Evolutionary conservation across 805 yeast species (phyloP).

Genomic region (Starmerella asiatica): DNA sequence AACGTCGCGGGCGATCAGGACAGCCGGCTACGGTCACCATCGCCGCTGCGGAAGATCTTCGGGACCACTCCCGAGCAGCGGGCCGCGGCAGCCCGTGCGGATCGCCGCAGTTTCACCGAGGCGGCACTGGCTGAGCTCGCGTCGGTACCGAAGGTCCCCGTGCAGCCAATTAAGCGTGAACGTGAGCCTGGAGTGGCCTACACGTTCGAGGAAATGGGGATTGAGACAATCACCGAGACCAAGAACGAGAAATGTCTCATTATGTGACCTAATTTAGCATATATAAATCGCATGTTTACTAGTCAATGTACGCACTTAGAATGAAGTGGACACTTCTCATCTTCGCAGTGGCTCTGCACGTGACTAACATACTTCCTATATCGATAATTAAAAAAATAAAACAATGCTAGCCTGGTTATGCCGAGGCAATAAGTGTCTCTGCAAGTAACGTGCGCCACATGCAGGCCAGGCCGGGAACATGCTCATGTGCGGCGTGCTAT

Average conservation of each 20-base stretch:
- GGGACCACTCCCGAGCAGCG: slow-evolving; percentile 15
- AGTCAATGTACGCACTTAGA: too few relatives aligned
- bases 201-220: slow-evolving; percentile 24
- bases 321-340: too few relatives aligned
- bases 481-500: too few relatives aligned
- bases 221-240: slow-evolving; percentile 14
- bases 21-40: slow-evolving; percentile 9
- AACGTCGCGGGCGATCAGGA: background rate
- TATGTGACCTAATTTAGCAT: too few relatives aligned
- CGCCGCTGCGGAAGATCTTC: slow-evolving; percentile 18
- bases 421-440: too few relatives aligned
- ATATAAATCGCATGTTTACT: too few relatives aligned
- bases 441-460: too few relatives aligned
- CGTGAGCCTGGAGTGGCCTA: slow-evolving; percentile 21
- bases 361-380: too few relatives aligned
- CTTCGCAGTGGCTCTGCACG: too few relatives aligned
- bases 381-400: too few relatives aligned
- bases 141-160: slow-evolving; percentile 16
- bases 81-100: slow-evolving; percentile 11
- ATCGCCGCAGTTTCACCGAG: slow-evolving; percentile 17
- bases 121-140: slow-evolving; percentile 13
- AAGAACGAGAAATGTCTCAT: slow-evolving; percentile 17
- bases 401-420: too few relatives aligned
- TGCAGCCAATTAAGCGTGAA: slow-evolving; percentile 14
- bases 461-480: too few relatives aligned